These are phyloP conservation scores for Mycena olivaceomarginata DNA, from an alignment of 768 basidiomycete species.

Conservation along the genomic window DNA sequence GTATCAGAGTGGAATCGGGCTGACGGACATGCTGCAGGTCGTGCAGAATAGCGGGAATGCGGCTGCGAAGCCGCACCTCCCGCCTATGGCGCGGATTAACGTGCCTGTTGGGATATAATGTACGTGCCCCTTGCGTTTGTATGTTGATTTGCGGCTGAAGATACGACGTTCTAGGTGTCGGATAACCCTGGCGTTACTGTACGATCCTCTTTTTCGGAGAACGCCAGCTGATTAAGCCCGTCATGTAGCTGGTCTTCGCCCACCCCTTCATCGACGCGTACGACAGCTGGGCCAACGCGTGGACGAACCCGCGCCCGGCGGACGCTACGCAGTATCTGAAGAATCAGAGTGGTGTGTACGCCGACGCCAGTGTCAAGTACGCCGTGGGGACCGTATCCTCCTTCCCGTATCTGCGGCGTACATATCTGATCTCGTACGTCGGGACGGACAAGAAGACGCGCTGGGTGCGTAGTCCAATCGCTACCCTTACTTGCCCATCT, in stretches of 20 bases:
- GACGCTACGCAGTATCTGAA: constrained; percentile 74
- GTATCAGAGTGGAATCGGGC: too few relatives aligned
- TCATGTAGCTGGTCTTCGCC: constrained; percentile 74
- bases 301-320: constrained; percentile 71
- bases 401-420: neutral
- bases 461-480: constrained; percentile 58
- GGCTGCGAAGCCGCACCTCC: too few relatives aligned
- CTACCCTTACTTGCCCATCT: neutral
- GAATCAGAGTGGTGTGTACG: constrained; percentile 73
- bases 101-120: too few relatives aligned
- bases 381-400: constrained; percentile 15
- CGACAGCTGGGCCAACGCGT: constrained; percentile 78
- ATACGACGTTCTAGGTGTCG: constrained; percentile 56
- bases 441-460: constrained; percentile 68
- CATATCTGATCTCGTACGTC: constrained; percentile 47
- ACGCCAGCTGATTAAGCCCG: neutral
- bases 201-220: constrained; percentile 41
- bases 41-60: too few relatives aligned
- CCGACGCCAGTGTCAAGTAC: constrained; percentile 73
- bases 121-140: too few relatives aligned
- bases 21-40: too few relatives aligned
- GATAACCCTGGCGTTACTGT: constrained; percentile 82
- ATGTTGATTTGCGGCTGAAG: too few relatives aligned
- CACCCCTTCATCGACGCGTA: constrained; percentile 78
- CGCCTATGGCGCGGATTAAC: too few relatives aligned